phyloP scores from a whole-genome alignment of 805 yeast species.

The Myxozyma udenii region DNA sequence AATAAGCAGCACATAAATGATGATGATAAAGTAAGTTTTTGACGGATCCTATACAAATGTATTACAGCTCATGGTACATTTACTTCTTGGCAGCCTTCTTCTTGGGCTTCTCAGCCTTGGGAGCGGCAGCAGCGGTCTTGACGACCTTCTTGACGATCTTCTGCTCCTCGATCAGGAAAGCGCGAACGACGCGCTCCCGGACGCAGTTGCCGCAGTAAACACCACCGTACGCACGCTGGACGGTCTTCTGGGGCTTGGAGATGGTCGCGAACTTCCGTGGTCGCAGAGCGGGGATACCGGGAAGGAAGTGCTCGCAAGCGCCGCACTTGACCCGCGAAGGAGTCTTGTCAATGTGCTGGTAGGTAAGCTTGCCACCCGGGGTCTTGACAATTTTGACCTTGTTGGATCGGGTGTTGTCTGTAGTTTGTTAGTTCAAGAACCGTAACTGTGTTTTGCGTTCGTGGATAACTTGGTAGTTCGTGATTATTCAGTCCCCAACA shows the following conservation, averaged over 20 bases:
- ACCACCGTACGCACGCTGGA: constrained; percentile 99
- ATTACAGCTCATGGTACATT: not conserved
- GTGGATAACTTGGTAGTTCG: too few species aligned
- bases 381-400: constrained; percentile 99
- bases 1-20: too few species aligned
- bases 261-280: constrained; percentile 96
- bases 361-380: constrained; percentile 99
- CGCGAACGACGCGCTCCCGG: constrained; percentile 95
- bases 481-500: too few species aligned
- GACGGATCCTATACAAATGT: too few species aligned
- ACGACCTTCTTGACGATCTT: constrained; percentile 99
- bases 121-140: constrained; percentile 91
- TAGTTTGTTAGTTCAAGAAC: too few species aligned
- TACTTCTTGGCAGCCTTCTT: constrained; percentile 32
- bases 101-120: constrained; percentile 51
- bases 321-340: constrained; percentile 53
- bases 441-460: too few species aligned
- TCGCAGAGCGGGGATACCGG: constrained; percentile 90
- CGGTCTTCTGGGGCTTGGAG: constrained; percentile 96
- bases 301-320: constrained; percentile 65
- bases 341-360: constrained; percentile 94
- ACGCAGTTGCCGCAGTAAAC: constrained; percentile 94
- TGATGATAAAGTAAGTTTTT: too few species aligned
- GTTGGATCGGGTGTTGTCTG: constrained; percentile 99
- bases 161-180: constrained; percentile 99